phyloP scores from a whole-genome alignment of 345 rosid species.

The Diplotaxis tenuifolia region DNA sequence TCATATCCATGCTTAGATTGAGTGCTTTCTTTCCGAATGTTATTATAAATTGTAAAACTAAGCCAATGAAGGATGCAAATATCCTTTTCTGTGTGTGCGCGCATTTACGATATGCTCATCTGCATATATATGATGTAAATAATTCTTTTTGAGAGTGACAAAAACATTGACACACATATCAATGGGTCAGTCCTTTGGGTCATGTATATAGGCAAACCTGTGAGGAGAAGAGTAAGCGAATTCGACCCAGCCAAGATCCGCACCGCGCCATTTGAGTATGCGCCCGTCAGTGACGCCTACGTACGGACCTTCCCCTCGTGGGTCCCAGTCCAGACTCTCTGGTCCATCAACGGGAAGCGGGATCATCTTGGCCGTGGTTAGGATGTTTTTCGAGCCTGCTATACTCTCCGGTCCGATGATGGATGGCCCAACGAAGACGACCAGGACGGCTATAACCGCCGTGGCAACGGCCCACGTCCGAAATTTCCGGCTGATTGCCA shows the following conservation, averaged over 20 bases:
- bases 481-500: constrained; percentile 4
- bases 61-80: not conserved
- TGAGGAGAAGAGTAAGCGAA: constrained; percentile 55
- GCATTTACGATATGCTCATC: not conserved
- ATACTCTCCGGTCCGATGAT: constrained; percentile 31
- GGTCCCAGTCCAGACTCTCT: constrained; percentile 38
- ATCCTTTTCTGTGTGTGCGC: not conserved
- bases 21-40: not conserved
- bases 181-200: no score
- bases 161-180: no score
- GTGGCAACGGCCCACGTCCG: constrained; percentile 8
- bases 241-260: constrained; percentile 49
- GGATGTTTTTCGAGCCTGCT: constrained; percentile 20
- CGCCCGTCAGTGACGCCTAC: constrained; percentile 37
- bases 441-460: constrained; percentile 12
- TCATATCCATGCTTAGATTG: not conserved
- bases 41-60: not conserved
- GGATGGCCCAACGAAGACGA: constrained; percentile 12
- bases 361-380: constrained; percentile 18
- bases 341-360: constrained; percentile 31
- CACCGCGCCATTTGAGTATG: constrained; percentile 36
- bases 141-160: no score
- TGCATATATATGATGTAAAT: not conserved
- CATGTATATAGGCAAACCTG: constrained; percentile 38
- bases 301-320: constrained; percentile 37